phyloP scores from a whole-genome alignment of 768 basidiomycete genomes.

The Termitomyces sp. region DNA sequence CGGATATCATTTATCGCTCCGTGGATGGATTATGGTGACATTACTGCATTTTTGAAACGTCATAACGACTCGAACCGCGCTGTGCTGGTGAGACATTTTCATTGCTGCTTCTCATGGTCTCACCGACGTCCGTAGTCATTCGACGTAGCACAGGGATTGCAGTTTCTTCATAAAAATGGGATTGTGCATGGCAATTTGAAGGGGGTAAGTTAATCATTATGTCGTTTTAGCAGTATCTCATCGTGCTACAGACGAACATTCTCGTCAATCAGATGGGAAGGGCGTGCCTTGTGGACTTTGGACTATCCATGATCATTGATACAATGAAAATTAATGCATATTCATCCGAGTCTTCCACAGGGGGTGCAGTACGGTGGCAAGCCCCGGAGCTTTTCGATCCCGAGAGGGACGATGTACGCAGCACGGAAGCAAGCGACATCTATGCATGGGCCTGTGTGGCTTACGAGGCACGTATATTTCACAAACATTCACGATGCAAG shows the following conservation, averaged over 20 bases:
- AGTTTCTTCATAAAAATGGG: slow-evolving; percentile 6
- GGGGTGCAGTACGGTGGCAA: slow-evolving; percentile 3
- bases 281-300: slow-evolving; percentile 3
- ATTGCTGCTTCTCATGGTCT: background rate
- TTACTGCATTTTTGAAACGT: background rate
- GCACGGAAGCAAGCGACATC: slow-evolving; percentile 1
- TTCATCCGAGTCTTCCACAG: background rate
- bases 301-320: slow-evolving; percentile 1
- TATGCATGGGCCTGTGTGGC: slow-evolving; percentile 8
- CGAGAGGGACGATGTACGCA: background rate
- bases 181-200: slow-evolving; percentile 10
- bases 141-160: slow-evolving; percentile 6
- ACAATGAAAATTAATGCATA: slow-evolving; percentile 1
- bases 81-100: background rate
- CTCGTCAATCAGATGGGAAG: background rate
- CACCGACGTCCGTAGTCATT: background rate
- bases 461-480: slow-evolving; percentile 1
- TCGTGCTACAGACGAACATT: slow-evolving; percentile 3
- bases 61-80: slow-evolving; percentile 2
- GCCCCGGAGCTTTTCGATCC: slow-evolving; percentile 6
- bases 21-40: slow-evolving; percentile 3
- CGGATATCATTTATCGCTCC: slow-evolving; percentile 2
- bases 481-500: background rate
- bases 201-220: background rate
- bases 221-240: background rate